These are phyloP conservation scores for Alectoria sarmentosa DNA, from an alignment of 495 filamentous ascomycete genomes.

Conservation along the genomic window DNA sequence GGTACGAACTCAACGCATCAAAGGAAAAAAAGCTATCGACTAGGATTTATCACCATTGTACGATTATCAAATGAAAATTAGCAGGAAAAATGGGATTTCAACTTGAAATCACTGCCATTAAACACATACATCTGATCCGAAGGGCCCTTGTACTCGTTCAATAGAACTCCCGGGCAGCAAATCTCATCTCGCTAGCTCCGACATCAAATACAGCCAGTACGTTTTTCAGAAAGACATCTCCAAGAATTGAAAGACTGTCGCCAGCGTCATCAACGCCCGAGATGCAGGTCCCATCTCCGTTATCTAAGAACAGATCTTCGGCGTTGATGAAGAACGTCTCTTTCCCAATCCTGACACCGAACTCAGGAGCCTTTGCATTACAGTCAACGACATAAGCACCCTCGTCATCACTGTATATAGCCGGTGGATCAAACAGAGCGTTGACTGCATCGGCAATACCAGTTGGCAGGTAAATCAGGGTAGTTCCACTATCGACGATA, in stretches of 20 bases:
- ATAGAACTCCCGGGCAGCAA: constrained; percentile 27
- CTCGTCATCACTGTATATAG: constrained; percentile 37
- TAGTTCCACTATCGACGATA: constrained; percentile 40
- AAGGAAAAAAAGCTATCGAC: neutral
- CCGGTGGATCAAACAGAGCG: constrained; percentile 47
- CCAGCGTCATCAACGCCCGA: constrained; percentile 37
- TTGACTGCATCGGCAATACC: constrained; percentile 45
- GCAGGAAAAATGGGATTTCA: no score
- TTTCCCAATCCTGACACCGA: constrained; percentile 45
- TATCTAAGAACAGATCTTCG: constrained; percentile 45
- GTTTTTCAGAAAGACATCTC: constrained; percentile 57
- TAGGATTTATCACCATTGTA: neutral
- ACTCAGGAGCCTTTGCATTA: constrained; percentile 44
- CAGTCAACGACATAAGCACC: constrained; percentile 49
- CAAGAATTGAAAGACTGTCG: constrained; percentile 47
- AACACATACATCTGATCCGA: no score
- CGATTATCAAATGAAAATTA: neutral
- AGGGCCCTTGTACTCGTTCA: no score
- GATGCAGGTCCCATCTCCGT: constrained; percentile 38
- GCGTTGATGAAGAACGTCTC: constrained; percentile 47
- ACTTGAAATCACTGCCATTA: no score
- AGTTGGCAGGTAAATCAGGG: constrained; percentile 36
- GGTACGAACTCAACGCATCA: neutral
- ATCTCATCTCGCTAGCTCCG: constrained; percentile 31
- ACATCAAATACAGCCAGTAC: constrained; percentile 43